Base-by-base conservation (phyloP, 2,329 filamentous ascomycete genomes). In the Neospermospora avenae region DNA sequence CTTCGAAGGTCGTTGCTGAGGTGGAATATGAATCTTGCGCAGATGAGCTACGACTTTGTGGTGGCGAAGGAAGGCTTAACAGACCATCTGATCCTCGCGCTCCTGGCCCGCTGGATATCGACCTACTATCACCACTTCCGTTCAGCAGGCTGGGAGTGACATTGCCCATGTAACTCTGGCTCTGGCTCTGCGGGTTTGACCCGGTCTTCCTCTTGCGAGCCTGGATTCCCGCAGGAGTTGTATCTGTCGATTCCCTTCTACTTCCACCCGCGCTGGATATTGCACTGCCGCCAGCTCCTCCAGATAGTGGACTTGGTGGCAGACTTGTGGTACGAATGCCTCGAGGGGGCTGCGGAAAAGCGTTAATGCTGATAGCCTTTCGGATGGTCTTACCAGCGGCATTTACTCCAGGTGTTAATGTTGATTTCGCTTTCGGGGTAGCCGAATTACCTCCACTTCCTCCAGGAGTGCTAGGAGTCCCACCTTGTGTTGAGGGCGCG, bases 11-110 rank as follows among this genome's bases (percentile, higher is more conserved):
- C 0, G 92, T 96, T 18, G 89, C 90, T 56, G 89, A 96, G 3
- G 92, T 96, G 11, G 91, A 93, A 71, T 96, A 96, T 0, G 93
- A 97, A 62, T 91, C 93, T 73, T 96, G 90, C 0, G 92, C 90
- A 25, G 93, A 97, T 25, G 93, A 96, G 72, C 89, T 96, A 65
- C 93, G 84, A 73, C 93, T 98, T 67, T 93, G 91, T 0, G 92
- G 86, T 5, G 91, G 91, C 4, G 93, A 96, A 3, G 88, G 85
- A 18, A 92, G 79, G 72, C 88, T 93, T 60, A 90, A 84, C 39
- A 91, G 79, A 24, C 88, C 88, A 68, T 93, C 90, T 0, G 88
- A 90, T 69, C 86, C 87, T 67, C 88, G 82, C 28, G 84, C 78
- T 55, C 82, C 84, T 35, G 81, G 79, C 37, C 78, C 80, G 59